Evolutionary conservation across 2,329 filamentous ascomycete genomes (phyloP).

Genomic region (Paecilomyces variotii): DNA sequence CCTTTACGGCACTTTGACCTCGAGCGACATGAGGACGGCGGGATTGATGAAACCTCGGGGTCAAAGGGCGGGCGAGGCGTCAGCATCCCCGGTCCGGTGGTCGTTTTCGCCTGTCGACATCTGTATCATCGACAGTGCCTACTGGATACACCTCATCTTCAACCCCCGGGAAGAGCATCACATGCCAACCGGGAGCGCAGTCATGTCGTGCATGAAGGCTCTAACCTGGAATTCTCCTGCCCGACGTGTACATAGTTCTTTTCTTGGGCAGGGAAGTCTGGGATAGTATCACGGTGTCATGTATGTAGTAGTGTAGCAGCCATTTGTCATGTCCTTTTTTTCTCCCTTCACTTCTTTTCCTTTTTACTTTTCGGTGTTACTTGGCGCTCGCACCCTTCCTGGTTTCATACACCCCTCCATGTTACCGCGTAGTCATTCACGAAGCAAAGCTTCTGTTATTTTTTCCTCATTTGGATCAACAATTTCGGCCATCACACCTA

Average conservation of each 20-base stretch:
- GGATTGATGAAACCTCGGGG: neutral
- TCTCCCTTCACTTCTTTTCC: neutral
- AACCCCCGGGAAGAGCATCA: slow-evolving; percentile 2
- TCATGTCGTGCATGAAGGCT: slow-evolving; percentile 13
- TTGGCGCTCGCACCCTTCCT: neutral
- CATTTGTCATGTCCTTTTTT: neutral
- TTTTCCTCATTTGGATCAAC: neutral
- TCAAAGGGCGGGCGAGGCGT: neutral
- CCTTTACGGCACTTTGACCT: slow-evolving; percentile 2
- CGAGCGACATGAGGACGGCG: neutral
- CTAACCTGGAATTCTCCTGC: slow-evolving; percentile 24
- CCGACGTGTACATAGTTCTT: slow-evolving; percentile 28
- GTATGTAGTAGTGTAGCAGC: neutral
- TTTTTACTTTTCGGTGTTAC: neutral
- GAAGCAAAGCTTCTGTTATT: neutral
- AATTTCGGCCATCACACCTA: neutral
- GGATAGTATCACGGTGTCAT: neutral
- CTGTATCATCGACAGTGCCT: slow-evolving; percentile 41
- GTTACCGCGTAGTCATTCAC: neutral
- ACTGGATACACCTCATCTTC: slow-evolving; percentile 15
- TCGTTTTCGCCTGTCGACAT: slow-evolving; percentile 44
- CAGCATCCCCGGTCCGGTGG: slow-evolving; percentile 20
- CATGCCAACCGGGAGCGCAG: slow-evolving; percentile 2
- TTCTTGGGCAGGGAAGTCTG: neutral
- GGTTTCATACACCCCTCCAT: neutral